Evolutionary conservation across 805 yeast genomes (phyloP), one percentile per base, ranked within the genome.

Genomic region (Barnettozyma siamensis): DNA sequence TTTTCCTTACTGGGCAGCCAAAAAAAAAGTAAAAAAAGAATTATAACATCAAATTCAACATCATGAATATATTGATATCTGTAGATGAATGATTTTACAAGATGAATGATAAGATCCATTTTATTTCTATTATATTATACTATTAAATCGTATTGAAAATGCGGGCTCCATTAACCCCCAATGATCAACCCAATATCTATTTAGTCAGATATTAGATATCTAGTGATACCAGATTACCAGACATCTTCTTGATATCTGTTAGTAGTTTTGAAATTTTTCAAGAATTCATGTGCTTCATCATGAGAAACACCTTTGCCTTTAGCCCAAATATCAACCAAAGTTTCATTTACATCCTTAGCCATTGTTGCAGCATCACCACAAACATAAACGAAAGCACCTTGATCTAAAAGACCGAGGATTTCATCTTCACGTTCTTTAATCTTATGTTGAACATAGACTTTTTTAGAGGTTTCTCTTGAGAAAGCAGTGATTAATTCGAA

Each of bases 161-260:
- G n/a, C n/a, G n/a, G n/a, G n/a, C n/a, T n/a, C n/a, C n/a, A n/a
- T n/a, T n/a, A n/a, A n/a, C n/a, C n/a, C n/a, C n/a, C n/a, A n/a
- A n/a, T n/a, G n/a, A n/a, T n/a, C n/a, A n/a, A n/a, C n/a, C n/a
- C n/a, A n/a, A n/a, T n/a, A n/a, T n/a, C n/a, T n/a, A n/a, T n/a
- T n/a, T n/a, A n/a, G n/a, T n/a, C n/a, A n/a, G n/a, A n/a, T n/a
- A n/a, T n/a, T n/a, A n/a, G n/a, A n/a, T n/a, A n/a, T n/a, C n/a
- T n/a, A n/a, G n/a, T n/a, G n/a, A n/a, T n/a, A n/a, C n/a, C n/a
- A n/a, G n/a, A n/a, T 21, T 69, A 91, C 99, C 99, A 91, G 12
- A 91, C 96, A 72, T 91, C 99, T 67, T 93, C 98, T 68, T 91
- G 99, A 64, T 88, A 91, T 65, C 83, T 78, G 60, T 89, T 91